Evolutionary conservation across 2,329 filamentous ascomycete species (phyloP).

Genomic region (Endocalyx cinctus): DNA sequence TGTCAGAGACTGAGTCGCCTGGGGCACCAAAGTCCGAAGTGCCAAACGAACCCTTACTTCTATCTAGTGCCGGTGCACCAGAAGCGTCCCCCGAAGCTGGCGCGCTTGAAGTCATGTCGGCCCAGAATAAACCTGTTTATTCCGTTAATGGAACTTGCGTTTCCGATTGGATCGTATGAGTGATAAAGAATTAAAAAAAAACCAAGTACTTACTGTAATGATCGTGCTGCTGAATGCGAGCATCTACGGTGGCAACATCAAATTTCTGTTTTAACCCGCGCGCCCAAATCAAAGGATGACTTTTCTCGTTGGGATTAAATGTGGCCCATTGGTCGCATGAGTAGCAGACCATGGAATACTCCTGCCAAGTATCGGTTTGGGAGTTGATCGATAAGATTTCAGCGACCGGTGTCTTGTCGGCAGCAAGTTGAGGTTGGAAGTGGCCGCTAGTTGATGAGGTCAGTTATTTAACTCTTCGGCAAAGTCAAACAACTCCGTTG

Average conservation of each 20-base stretch:
- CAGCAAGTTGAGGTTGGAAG: not conserved
- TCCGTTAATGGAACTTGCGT: too few species aligned
- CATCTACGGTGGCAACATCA: not conserved
- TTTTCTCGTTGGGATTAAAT: not conserved
- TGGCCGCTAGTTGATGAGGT: not conserved
- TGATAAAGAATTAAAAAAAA: too few species aligned
- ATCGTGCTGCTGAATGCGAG: not conserved
- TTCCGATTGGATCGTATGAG: too few species aligned
- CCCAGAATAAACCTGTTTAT: constrained; percentile 1
- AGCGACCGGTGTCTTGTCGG: not conserved
- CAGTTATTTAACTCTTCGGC: too few species aligned
- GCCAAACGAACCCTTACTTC: too few species aligned
- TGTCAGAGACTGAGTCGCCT: too few species aligned
- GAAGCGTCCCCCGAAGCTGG: too few species aligned
- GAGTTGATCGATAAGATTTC: not conserved
- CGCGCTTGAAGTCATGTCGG: not conserved
- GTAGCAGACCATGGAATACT: not conserved
- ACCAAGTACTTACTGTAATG: constrained; percentile 1
- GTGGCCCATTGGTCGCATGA: not conserved
- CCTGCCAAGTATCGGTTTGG: not conserved
- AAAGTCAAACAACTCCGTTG: too few species aligned
- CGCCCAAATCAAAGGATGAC: constrained; percentile 1
- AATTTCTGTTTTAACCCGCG: not conserved
- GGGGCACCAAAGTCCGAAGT: too few species aligned
- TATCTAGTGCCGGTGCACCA: too few species aligned